A percentile compares a stretch with the other conserved stretches of the same genome.
phyloP scores from a whole-genome alignment of 352 stramenopile species.

The Pythium chondricola region DNA sequence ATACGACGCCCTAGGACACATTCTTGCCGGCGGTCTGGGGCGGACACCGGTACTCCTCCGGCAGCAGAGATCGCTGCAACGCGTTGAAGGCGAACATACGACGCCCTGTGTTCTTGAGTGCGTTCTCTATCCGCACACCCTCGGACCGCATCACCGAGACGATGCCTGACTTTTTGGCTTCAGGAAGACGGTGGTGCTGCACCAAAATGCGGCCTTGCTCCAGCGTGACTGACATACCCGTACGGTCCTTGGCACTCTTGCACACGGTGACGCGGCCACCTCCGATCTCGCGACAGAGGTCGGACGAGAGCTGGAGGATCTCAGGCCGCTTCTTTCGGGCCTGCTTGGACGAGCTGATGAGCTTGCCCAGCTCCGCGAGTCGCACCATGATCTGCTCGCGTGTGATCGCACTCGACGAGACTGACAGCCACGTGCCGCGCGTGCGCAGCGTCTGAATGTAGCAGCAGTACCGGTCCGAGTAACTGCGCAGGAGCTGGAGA shows the following conservation, averaged over 20 bases:
- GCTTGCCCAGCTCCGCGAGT: constrained; percentile 56
- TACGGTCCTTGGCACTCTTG: constrained; percentile 97
- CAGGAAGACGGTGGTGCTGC: constrained; percentile 62
- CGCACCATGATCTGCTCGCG: constrained; percentile 53
- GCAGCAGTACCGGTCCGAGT: constrained; percentile 76
- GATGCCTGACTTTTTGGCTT: constrained; percentile 69
- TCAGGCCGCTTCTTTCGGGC: constrained; percentile 79
- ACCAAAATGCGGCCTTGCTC: constrained; percentile 89
- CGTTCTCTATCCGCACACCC: constrained; percentile 82
- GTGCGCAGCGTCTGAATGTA: constrained; percentile 44
- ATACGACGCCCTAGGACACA: constrained; percentile 41
- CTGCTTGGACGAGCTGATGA: constrained; percentile 61
- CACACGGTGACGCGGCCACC: constrained; percentile 93
- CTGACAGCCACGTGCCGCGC: constrained; percentile 13
- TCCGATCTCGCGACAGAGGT: constrained; percentile 74
- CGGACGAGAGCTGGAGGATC: constrained; percentile 80
- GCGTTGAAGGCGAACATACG: constrained; percentile 85
- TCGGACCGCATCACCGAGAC: constrained; percentile 81
- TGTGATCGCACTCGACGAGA: constrained; percentile 18
- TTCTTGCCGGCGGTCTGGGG: constrained; percentile 72
- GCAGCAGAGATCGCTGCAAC: constrained; percentile 72
- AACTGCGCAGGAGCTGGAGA: constrained; percentile 55
- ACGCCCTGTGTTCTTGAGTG: constrained; percentile 75
- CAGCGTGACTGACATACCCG: constrained; percentile 95
- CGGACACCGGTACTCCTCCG: constrained; percentile 79